Evolutionary conservation across 1,139 yeast genomes (phyloP).

Genomic region (Kodamaea suecica): DNA sequence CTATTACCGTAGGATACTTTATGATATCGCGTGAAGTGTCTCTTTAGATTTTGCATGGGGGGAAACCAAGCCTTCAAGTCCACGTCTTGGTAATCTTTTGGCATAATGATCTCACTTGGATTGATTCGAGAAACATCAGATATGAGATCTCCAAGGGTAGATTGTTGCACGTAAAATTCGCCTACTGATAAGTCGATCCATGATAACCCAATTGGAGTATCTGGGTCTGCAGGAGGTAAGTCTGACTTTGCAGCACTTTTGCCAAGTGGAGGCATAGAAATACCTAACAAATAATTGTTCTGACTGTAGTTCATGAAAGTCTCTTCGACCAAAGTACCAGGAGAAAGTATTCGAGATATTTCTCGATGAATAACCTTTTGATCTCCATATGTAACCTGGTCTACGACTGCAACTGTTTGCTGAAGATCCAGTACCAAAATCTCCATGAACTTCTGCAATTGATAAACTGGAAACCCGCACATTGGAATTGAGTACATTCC

Average conservation of each 20-base stretch:
- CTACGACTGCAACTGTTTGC: constrained; percentile 75
- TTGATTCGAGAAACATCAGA: constrained; percentile 62
- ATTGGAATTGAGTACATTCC: constrained; percentile 59
- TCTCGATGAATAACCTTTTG: constrained; percentile 55
- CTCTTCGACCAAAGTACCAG: constrained; percentile 91
- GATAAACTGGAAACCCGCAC: constrained; percentile 86
- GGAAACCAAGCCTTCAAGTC: constrained; percentile 50
- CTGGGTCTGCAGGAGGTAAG: constrained; percentile 37
- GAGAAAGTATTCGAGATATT: constrained; percentile 78
- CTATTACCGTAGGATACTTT: constrained; percentile 30
- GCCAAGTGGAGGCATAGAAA: constrained; percentile 47
- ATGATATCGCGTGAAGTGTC: constrained; percentile 59
- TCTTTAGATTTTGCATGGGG: constrained; percentile 57
- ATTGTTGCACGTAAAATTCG: constrained; percentile 63
- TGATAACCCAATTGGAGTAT: constrained; percentile 61
- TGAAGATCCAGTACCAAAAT: constrained; percentile 67
- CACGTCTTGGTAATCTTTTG: constrained; percentile 31
- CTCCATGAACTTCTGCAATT: constrained; percentile 69
- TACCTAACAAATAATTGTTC: constrained; percentile 67
- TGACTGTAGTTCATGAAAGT: constrained; percentile 69
- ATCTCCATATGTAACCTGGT: constrained; percentile 49
- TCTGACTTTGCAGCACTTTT: constrained; percentile 2
- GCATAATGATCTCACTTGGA: constrained; percentile 64
- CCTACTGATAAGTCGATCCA: constrained; percentile 94
- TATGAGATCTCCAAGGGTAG: constrained; percentile 51